Base-by-base conservation (phyloP, 495 filamentous ascomycete species). In the Evernia prunastri region DNA sequence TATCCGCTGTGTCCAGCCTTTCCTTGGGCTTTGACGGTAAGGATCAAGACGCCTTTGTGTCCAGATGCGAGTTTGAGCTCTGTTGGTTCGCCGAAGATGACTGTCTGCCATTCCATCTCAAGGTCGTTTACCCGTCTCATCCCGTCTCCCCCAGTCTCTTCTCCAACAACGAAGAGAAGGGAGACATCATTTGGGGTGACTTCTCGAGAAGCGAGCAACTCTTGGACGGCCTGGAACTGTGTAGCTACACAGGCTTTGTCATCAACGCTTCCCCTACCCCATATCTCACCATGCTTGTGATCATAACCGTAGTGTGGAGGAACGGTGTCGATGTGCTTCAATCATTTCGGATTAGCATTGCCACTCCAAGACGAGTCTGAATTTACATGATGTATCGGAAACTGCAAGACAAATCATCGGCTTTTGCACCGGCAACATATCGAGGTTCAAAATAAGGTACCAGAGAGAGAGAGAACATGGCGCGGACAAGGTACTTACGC, bases 1-100 rank as follows among this genome's bases (percentile, higher is more conserved):
- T 97, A 97, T 15, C 93, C 93, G 11, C 85, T 89, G 75, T 97
- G 93, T 10, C 87, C 90, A 1, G 91, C 90, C 65, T 86, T 87
- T 37, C 93, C 93, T 54, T 81, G 78, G 0, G 87, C 87, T 31
- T 75, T 75, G 49, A 97, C 63, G 10, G 79, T 75, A 67, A 90
- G 86, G 13, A 75, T 75, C 5, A 89, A 70, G 68, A 87, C 87
- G 6, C 93, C 93, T 71, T 97, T 97, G 77, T 97, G 93, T 0
- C 93, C 93, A 42, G 87, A 82, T 1, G 90, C 91, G 35, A 97
- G 88, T 72, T 87, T 87, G 60, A 86, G 80, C 67, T 96, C 90
- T 0, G 93, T 97, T 15, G 93, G 93, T 71, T 97, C 93, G 49
- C 80, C 93, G 70, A 96, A 97, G 72, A 97, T 88, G 64, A 90